Evolutionary conservation across 2,329 filamentous ascomycete genomes (phyloP).

Genomic region (Madurella fahalii): DNA sequence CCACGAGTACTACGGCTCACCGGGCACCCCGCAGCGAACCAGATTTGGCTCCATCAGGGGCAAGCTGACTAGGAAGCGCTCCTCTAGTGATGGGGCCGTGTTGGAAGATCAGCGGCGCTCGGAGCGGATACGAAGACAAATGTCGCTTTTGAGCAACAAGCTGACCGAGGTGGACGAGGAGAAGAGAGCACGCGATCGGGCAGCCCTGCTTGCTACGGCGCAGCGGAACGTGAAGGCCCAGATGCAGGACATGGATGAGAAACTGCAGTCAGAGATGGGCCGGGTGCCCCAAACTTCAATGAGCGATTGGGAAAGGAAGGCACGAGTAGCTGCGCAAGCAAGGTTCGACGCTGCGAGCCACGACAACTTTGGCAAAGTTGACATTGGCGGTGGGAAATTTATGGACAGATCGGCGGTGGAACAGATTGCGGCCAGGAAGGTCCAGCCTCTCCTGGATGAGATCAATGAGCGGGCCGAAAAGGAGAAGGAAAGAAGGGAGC

Average conservation of each 20-base stretch:
- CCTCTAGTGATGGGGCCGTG: slow-evolving; percentile 60
- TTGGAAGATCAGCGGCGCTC: slow-evolving; percentile 65
- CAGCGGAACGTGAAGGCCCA: slow-evolving; percentile 80
- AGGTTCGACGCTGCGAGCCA: slow-evolving; percentile 58
- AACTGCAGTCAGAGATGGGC: slow-evolving; percentile 71
- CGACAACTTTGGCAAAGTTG: slow-evolving; percentile 51
- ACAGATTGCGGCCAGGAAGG: slow-evolving; percentile 67
- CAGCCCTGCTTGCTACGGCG: slow-evolving; percentile 70
- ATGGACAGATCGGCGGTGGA: slow-evolving; percentile 76
- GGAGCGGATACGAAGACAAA: slow-evolving; percentile 69
- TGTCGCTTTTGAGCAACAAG: slow-evolving; percentile 69
- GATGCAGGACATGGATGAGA: slow-evolving; percentile 77
- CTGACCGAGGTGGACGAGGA: slow-evolving; percentile 65
- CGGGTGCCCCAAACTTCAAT: slow-evolving; percentile 64
- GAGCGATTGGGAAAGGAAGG: slow-evolving; percentile 75
- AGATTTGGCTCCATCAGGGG: slow-evolving; percentile 48
- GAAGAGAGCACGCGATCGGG: slow-evolving; percentile 72
- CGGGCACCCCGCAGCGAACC: slow-evolving; percentile 33
- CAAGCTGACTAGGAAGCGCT: slow-evolving; percentile 54
- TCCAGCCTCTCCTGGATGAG: slow-evolving; percentile 81
- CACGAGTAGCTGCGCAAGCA: slow-evolving; percentile 63
- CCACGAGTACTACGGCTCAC: slow-evolving; percentile 69
- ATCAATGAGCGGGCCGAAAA: slow-evolving; percentile 74
- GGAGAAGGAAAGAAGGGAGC: slow-evolving; percentile 63
- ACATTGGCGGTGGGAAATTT: slow-evolving; percentile 77